A percentile compares a stretch with the other conserved stretches of the same genome.
Conservation (phyloP, 2,329 filamentous ascomycete species). For the Sporothrix curviconia region DNA sequence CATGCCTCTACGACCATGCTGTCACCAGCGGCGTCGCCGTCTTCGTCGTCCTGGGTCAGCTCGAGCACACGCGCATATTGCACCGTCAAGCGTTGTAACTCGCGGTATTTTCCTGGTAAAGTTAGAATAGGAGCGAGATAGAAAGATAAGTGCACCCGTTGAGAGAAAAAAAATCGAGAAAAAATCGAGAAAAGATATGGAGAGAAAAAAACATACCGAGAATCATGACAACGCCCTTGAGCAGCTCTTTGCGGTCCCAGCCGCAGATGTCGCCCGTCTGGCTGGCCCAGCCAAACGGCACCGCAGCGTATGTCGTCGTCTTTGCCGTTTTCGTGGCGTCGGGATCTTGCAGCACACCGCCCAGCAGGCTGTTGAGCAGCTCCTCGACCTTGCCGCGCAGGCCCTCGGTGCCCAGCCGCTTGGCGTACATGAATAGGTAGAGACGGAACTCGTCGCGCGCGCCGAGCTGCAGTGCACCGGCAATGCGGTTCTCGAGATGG, state of each 20-base stretch:
- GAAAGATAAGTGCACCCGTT: neutral
- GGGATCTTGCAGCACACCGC: slow-evolving; percentile 58
- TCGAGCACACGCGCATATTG: slow-evolving; percentile 84
- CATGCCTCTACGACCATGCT: slow-evolving; percentile 19
- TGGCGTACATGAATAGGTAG: slow-evolving; percentile 97
- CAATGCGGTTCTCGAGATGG: slow-evolving; percentile 90
- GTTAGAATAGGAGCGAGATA: slow-evolving; percentile 26
- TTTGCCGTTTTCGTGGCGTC: slow-evolving; percentile 13
- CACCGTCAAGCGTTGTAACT: slow-evolving; percentile 88
- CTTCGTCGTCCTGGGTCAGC: slow-evolving; percentile 44
- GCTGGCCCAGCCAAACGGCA: slow-evolving; percentile 54
- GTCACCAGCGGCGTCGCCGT: slow-evolving; percentile 29
- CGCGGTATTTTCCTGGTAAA: slow-evolving; percentile 77
- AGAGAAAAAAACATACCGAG: slow-evolving; percentile 60
- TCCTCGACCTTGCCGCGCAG: slow-evolving; percentile 87
- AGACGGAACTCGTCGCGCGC: slow-evolving; percentile 88
- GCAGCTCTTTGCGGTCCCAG: slow-evolving; percentile 78
- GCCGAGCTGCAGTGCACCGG: slow-evolving; percentile 76
- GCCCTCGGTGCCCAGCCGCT: slow-evolving; percentile 86
- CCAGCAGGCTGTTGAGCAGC: slow-evolving; percentile 72
- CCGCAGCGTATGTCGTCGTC: slow-evolving; percentile 24
- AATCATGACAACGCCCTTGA: slow-evolving; percentile 88
- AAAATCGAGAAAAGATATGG: too few species aligned
- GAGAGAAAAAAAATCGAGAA: too few species aligned
- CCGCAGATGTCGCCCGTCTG: slow-evolving; percentile 72